phyloP scores from a whole-genome alignment of 306 rosid species.

The Argentina anserina region DNA sequence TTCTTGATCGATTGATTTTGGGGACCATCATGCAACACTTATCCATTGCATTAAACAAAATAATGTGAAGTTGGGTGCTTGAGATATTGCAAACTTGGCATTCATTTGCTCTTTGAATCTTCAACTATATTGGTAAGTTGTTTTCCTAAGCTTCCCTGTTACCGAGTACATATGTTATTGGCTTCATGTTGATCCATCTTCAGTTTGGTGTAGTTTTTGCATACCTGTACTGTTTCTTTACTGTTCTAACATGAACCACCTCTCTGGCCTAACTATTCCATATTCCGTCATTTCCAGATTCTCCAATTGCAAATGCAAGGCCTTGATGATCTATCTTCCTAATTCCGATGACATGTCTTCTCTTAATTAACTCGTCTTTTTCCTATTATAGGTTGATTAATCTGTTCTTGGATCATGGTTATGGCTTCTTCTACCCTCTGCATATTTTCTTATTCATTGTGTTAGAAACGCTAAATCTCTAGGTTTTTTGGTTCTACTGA shows the following conservation, averaged over 20 bases:
- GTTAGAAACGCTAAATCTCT: not conserved
- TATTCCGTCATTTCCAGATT: not conserved
- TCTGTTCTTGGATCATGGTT: not conserved
- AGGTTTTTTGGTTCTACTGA: not conserved
- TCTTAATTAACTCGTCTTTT: not conserved
- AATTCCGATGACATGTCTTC: not conserved
- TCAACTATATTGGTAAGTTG: not conserved
- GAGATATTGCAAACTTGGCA: not conserved
- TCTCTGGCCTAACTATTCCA: not conserved
- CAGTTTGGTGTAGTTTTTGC: not conserved
- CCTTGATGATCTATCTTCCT: not conserved
- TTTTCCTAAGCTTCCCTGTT: not conserved
- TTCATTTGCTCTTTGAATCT: not conserved
- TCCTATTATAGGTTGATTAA: not conserved
- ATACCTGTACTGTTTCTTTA: not conserved
- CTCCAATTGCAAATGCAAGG: not conserved
- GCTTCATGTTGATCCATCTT: not conserved
- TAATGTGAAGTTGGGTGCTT: not conserved
- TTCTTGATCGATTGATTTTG: not conserved
- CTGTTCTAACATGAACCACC: not conserved
- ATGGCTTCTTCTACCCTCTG: not conserved
- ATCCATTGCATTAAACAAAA: not conserved
- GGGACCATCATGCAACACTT: not conserved
- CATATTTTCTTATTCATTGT: not conserved
- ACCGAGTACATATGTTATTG: not conserved